These are phyloP conservation scores for Fragaria nilgerrensis DNA, from an alignment of 306 rosid species.

Conservation along the genomic window DNA sequence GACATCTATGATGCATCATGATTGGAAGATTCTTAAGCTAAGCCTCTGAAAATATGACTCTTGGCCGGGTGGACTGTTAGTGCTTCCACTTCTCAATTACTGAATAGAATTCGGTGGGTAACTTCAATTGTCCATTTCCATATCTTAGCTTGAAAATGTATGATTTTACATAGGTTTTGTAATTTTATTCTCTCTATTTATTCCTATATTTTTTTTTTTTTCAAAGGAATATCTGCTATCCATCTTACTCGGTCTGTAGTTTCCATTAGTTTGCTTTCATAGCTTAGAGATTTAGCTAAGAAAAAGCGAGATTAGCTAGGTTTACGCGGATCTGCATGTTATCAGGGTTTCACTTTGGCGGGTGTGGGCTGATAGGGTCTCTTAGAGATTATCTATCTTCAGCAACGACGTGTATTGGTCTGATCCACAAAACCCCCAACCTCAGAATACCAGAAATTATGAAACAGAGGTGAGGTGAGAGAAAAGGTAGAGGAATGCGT, in stretches of 20 bases:
- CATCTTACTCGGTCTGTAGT: not conserved
- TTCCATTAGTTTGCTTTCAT: not conserved
- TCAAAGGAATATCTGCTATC: not conserved
- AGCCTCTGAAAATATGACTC: slow-evolving; percentile 61
- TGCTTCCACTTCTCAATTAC: not conserved
- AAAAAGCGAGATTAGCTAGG: not conserved
- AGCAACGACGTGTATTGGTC: too few relatives aligned
- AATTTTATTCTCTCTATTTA: not conserved
- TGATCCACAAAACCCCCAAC: too few relatives aligned
- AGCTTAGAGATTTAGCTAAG: not conserved
- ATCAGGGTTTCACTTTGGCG: too few relatives aligned
- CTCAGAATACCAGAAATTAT: too few relatives aligned
- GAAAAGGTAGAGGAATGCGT: too few relatives aligned
- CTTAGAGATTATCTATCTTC: too few relatives aligned
- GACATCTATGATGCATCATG: not conserved
- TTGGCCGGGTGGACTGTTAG: not conserved
- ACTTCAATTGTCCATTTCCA: not conserved
- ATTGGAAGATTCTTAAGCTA: slow-evolving; percentile 36
- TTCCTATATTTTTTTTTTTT: not conserved
- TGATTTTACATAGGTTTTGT: not conserved
- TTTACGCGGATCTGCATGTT: too few relatives aligned
- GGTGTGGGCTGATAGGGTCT: too few relatives aligned
- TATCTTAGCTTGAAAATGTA: not conserved
- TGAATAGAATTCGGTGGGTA: not conserved
- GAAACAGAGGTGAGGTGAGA: too few relatives aligned